Conservation (phyloP, 495 filamentous ascomycete species). For the Penicillium manginii region DNA sequence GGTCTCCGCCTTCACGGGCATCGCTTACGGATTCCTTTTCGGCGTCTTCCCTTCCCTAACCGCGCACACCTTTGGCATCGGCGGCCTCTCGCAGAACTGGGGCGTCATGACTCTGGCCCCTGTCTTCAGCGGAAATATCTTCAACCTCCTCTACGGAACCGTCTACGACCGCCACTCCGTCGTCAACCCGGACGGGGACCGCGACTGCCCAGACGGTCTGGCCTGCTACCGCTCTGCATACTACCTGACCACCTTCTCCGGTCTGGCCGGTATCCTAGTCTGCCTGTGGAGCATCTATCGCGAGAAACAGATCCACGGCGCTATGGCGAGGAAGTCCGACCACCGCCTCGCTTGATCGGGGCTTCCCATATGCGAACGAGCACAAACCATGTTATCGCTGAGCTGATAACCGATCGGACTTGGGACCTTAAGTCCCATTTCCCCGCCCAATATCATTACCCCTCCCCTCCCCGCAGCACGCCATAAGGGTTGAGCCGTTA, state of each 20-base stretch:
- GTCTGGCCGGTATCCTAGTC: conserved; percentile 67
- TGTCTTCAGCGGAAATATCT: conserved; percentile 83
- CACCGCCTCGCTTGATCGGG: conserved; percentile 43
- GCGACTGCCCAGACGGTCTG: conserved; percentile 77
- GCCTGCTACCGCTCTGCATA: conserved; percentile 84
- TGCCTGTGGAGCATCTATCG: conserved; percentile 78
- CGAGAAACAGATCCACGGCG: conserved; percentile 50
- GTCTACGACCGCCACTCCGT: conserved; percentile 82
- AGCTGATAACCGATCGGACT: neutral
- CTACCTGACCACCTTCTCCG: conserved; percentile 77
- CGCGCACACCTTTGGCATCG: conserved; percentile 87
- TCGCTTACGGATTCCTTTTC: conserved; percentile 93
- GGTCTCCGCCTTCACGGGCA: conserved; percentile 80
- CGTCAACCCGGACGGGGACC: conserved; percentile 66
- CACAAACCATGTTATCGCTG: neutral
- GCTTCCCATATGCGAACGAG: too few relatives aligned
- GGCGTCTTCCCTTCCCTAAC: conserved; percentile 93
- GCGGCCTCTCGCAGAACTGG: conserved; percentile 91
- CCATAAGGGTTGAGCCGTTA: neutral
- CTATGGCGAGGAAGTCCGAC: conserved; percentile 34
- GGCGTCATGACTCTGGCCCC: conserved; percentile 90
- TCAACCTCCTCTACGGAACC: conserved; percentile 80
- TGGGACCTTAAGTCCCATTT: too few relatives aligned
- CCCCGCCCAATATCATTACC: neutral
- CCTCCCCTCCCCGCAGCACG: neutral